Evolutionary conservation across 768 basidiomycete species (phyloP).

Genomic region (Phlegmacium glaucopus): DNA sequence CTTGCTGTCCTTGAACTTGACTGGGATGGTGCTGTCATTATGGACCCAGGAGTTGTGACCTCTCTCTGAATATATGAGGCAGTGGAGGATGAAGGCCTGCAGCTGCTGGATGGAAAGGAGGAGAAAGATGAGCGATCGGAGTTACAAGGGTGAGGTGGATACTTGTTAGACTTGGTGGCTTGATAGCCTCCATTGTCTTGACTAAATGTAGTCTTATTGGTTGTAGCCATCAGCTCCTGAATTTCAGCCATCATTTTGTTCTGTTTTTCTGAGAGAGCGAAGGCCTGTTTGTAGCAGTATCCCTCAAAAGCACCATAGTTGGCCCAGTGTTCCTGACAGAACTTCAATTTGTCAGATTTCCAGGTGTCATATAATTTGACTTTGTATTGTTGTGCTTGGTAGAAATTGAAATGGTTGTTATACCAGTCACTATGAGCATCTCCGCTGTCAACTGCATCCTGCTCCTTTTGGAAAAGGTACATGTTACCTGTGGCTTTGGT

Average conservation of each 20-base stretch:
- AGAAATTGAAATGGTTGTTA: conserved; percentile 7
- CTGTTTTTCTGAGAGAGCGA: not conserved
- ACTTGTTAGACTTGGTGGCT: not conserved
- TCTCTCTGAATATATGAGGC: conserved; percentile 6
- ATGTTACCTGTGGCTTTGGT: too few species aligned
- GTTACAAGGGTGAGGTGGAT: not conserved
- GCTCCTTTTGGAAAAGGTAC: too few species aligned
- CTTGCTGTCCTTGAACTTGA: conserved; percentile 4
- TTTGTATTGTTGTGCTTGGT: conserved; percentile 1
- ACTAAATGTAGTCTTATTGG: not conserved
- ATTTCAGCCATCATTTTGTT: not conserved
- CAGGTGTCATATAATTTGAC: conserved; percentile 5
- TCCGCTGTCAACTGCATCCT: not conserved
- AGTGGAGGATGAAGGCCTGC: not conserved
- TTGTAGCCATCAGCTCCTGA: not conserved
- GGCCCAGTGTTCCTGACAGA: conserved; percentile 1
- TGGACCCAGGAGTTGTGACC: not conserved
- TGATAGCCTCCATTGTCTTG: not conserved
- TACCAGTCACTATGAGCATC: not conserved
- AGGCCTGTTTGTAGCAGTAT: not conserved
- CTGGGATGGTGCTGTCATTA: not conserved
- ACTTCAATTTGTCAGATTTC: conserved; percentile 4
- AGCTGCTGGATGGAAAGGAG: conserved; percentile 9
- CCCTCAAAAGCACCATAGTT: not conserved
- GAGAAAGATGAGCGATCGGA: not conserved